These are phyloP conservation scores for Aspergillus ibericus DNA, from an alignment of 2,329 filamentous ascomycete genomes.

Conservation along the genomic window DNA sequence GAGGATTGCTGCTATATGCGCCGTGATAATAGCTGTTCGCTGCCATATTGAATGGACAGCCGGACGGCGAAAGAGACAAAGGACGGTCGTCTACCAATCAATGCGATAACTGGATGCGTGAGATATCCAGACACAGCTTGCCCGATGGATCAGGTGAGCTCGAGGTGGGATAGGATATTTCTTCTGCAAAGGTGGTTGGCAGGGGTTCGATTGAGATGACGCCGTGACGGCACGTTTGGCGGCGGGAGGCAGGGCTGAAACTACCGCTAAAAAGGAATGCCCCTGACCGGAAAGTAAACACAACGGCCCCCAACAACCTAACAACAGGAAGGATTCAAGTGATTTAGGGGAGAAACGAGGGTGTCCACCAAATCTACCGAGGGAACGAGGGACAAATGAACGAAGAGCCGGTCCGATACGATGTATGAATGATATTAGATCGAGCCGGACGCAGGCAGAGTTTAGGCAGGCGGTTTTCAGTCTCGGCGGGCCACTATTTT, in stretches of 20 bases:
- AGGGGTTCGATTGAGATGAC: background rate
- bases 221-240: conserved; percentile 7
- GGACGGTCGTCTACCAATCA: background rate
- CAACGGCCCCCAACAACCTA: background rate
- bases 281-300: background rate
- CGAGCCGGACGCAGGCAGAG: background rate
- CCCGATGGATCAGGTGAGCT: no score
- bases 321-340: background rate
- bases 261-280: background rate
- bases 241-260: background rate
- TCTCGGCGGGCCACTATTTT: conserved; percentile 6
- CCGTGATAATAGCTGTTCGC: conserved; percentile 66
- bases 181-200: background rate
- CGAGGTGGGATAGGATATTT: background rate
- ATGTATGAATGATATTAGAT: background rate
- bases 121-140: background rate
- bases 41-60: conserved; percentile 52
- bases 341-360: background rate
- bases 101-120: background rate
- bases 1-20: conserved; percentile 35
- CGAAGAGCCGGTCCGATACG: background rate
- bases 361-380: background rate
- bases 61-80: background rate
- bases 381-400: background rate
- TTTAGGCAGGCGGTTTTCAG: conserved; percentile 7